Base-by-base conservation (phyloP, 2,329 filamentous ascomycete genomes). In the Bisporella sp. region DNA sequence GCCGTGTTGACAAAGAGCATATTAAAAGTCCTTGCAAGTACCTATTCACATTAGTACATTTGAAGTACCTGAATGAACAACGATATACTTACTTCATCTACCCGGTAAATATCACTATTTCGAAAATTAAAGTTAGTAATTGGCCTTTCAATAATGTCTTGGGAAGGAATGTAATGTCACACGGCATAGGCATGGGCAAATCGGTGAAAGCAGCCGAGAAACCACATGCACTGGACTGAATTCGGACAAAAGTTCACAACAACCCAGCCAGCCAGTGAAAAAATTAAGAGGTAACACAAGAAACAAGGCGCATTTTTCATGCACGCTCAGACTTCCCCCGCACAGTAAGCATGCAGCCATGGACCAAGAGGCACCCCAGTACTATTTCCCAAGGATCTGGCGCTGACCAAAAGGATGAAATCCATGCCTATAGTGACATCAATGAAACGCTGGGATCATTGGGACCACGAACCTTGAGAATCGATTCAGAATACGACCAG, bases 21-120 rank as follows among this genome's bases (percentile, higher is more conserved):
- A 70, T 97, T 97, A 75, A 99, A 99, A 11, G 90, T 95, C 58
- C 95, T 85, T 56, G 93, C 92, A 60, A 99, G 79, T 41, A 97
- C 87, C 73, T 99, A 89, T 65, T 96, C 90, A 52, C 89, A 84
- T 65, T 91, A 21, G 21, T 21, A 21, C 21, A 53, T 50, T 56
- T 35, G 28, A 32, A 32, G 41, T 41, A 7, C 7, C 21, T 32
- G 31, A 31, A 21, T 45, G 28, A 28, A 41, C 29, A 21, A 44
- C 12, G 37, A 21, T 32, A 42, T 45, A 56, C 56, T 54, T 52
- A 59, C 63, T 54, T 65, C 64, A 51, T 65, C 64, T 33, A 66
- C 63, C 45, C 74, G 73, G 62, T 79, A 78, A 47, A 79, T 73
- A 59, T 79, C 76, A 64, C 75, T 75, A 45, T 32, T 35, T 9